phyloP scores from a whole-genome alignment of 2,329 filamentous ascomycete species.

The Venturiaceae sp. region DNA sequence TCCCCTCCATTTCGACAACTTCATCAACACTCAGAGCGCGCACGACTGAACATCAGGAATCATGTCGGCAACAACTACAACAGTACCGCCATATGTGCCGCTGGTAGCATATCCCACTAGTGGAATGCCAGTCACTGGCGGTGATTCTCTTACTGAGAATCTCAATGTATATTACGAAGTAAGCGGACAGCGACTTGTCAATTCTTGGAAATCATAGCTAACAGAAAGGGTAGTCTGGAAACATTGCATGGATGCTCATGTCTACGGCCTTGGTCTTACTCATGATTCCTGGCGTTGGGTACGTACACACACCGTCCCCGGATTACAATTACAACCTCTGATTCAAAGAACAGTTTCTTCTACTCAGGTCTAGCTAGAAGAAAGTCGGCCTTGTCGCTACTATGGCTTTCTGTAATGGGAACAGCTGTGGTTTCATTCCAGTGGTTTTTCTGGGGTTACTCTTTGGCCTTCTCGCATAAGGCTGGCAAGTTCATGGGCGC shows the following conservation, averaged over 20 bases:
- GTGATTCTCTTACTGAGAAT: constrained; percentile 56
- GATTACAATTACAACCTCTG: constrained; percentile 6
- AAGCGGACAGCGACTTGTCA: constrained; percentile 19
- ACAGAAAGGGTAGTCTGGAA: constrained; percentile 49
- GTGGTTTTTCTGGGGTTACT: constrained; percentile 96
- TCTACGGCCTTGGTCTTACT: constrained; percentile 72
- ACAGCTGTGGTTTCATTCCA: constrained; percentile 74
- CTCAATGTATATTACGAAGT: constrained; percentile 82
- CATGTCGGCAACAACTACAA: constrained; percentile 1
- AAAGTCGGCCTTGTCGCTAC: constrained; percentile 79
- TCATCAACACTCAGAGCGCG: background rate
- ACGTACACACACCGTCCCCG: constrained; percentile 17
- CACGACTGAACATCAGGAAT: background rate
- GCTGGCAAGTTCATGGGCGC: constrained; percentile 70
- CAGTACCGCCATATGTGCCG: constrained; percentile 17
- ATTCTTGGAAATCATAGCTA: background rate
- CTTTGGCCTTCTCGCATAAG: constrained; percentile 69
- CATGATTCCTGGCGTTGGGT: constrained; percentile 86
- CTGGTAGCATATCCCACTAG: constrained; percentile 46
- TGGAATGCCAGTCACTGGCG: constrained; percentile 53
- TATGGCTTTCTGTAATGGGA: constrained; percentile 78
- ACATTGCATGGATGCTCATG: constrained; percentile 73
- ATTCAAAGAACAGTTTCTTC: constrained; percentile 57
- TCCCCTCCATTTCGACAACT: background rate
- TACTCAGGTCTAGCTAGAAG: constrained; percentile 83